Evolutionary conservation across 2,329 filamentous ascomycete genomes (phyloP).

Genomic region (Coniochaeta ligniaria): DNA sequence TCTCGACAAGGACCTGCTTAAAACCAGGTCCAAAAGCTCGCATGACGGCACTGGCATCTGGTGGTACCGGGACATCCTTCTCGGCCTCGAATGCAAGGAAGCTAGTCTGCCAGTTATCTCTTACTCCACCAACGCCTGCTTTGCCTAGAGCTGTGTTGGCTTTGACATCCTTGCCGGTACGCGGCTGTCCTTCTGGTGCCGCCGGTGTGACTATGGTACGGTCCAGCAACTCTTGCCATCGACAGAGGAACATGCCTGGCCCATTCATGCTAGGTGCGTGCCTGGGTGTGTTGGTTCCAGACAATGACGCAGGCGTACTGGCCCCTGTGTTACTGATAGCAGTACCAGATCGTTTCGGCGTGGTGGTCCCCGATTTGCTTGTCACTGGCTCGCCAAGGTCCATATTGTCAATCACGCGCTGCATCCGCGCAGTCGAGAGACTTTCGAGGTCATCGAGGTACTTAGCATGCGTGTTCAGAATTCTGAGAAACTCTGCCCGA

Average conservation of each 20-base stretch:
- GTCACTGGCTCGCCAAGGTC: not conserved
- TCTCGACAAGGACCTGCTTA: slow-evolving; percentile 11
- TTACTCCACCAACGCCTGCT: slow-evolving; percentile 21
- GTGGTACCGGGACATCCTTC: slow-evolving; percentile 22
- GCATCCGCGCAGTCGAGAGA: slow-evolving; percentile 48
- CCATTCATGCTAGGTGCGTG: slow-evolving; percentile 38
- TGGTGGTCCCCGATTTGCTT: slow-evolving; percentile 8
- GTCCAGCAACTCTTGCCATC: slow-evolving; percentile 67
- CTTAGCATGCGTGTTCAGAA: slow-evolving; percentile 51
- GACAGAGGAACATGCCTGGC: slow-evolving; percentile 64
- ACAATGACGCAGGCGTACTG: slow-evolving; percentile 1
- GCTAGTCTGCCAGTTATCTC: slow-evolving; percentile 11
- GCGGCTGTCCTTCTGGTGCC: slow-evolving; percentile 40
- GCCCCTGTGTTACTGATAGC: slow-evolving; percentile 3
- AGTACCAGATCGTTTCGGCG: not conserved
- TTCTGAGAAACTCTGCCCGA: slow-evolving; percentile 35
- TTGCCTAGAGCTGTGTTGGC: slow-evolving; percentile 34
- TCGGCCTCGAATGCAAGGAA: slow-evolving; percentile 19
- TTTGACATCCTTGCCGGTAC: slow-evolving; percentile 46
- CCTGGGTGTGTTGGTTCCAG: not conserved
- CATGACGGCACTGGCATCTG: slow-evolving; percentile 34
- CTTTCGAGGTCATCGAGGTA: slow-evolving; percentile 51
- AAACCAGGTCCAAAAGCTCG: slow-evolving; percentile 31
- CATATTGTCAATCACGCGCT: slow-evolving; percentile 43
- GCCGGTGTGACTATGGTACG: slow-evolving; percentile 61